Conservation (phyloP, 2,329 filamentous ascomycete genomes). For the Keithomyces neogunnii region DNA sequence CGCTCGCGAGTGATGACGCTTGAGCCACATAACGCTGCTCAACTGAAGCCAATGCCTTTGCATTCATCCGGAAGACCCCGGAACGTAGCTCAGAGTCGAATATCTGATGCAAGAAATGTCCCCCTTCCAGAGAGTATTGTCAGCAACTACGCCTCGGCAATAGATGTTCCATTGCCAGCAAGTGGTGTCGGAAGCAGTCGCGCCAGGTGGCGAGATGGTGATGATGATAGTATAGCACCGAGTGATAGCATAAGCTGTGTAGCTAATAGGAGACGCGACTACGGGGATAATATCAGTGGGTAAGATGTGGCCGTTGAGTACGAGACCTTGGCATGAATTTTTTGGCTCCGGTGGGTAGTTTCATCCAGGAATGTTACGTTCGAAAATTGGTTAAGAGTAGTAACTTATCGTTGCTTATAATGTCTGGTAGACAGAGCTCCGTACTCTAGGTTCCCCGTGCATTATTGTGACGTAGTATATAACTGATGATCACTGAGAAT, state of each 20-base stretch:
- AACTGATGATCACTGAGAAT: no score
- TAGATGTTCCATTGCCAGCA: conserved; percentile 29
- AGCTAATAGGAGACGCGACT: conserved; percentile 26
- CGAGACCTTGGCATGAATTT: no score
- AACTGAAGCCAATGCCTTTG: neutral
- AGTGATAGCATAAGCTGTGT: conserved; percentile 56
- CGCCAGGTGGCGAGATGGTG: conserved; percentile 33
- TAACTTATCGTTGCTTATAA: no score
- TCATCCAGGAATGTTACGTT: no score
- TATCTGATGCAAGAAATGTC: conserved; percentile 14
- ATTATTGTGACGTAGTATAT: no score
- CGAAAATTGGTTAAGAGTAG: no score
- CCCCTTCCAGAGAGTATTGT: conserved; percentile 16
- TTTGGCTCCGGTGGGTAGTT: no score
- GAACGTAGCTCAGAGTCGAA: conserved; percentile 4
- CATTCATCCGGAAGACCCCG: neutral
- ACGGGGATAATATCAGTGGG: no score
- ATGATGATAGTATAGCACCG: conserved; percentile 46
- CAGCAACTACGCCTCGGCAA: conserved; percentile 20
- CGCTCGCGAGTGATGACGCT: neutral
- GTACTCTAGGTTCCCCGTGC: no score
- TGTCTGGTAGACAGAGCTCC: no score
- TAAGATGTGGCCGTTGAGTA: no score
- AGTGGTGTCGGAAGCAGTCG: conserved; percentile 33
- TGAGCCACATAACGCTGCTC: neutral